Evolutionary conservation across 805 yeast genomes (phyloP).

Genomic region (Kazachstania taianensis): DNA sequence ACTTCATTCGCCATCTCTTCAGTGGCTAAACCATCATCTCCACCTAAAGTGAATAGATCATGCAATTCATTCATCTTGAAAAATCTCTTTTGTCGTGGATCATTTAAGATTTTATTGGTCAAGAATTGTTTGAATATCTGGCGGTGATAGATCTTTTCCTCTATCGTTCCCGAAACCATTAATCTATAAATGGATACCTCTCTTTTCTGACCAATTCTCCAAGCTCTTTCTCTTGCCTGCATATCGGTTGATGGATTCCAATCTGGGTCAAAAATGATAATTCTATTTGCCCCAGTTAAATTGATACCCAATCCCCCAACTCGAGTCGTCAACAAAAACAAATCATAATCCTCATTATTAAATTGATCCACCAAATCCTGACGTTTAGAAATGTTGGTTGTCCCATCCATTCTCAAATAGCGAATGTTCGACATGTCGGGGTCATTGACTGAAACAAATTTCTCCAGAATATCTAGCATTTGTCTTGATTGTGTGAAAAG

Average conservation of each 20-base stretch:
- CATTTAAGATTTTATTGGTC: slow-evolving; percentile 87
- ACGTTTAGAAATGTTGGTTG: slow-evolving; percentile 68
- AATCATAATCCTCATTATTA: slow-evolving; percentile 49
- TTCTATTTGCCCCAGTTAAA: slow-evolving; percentile 89
- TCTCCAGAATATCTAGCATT: slow-evolving; percentile 82
- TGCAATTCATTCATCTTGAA: slow-evolving; percentile 88
- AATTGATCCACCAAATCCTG: slow-evolving; percentile 76
- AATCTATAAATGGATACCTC: slow-evolving; percentile 85
- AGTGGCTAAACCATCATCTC: slow-evolving; percentile 37
- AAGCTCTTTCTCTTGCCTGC: slow-evolving; percentile 94
- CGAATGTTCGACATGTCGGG: slow-evolving; percentile 29
- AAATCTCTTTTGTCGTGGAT: slow-evolving; percentile 88
- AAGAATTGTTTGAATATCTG: slow-evolving; percentile 92
- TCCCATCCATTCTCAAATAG: slow-evolving; percentile 87
- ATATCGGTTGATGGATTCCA: slow-evolving; percentile 98
- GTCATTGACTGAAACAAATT: slow-evolving; percentile 40
- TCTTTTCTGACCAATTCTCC: slow-evolving; percentile 91
- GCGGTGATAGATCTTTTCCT: slow-evolving; percentile 92
- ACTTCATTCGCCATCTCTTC: slow-evolving; percentile 40
- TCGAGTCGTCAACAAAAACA: slow-evolving; percentile 81
- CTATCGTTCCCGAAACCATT: slow-evolving; percentile 92
- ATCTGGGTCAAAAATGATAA: slow-evolving; percentile 91
- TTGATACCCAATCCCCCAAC: slow-evolving; percentile 96
- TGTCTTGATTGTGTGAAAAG: slow-evolving; percentile 90
- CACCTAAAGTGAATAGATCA: slow-evolving; percentile 79